These are phyloP conservation scores for Alternaria sp. DNA, from an alignment of 2,329 filamentous ascomycete species.

Conservation along the genomic window DNA sequence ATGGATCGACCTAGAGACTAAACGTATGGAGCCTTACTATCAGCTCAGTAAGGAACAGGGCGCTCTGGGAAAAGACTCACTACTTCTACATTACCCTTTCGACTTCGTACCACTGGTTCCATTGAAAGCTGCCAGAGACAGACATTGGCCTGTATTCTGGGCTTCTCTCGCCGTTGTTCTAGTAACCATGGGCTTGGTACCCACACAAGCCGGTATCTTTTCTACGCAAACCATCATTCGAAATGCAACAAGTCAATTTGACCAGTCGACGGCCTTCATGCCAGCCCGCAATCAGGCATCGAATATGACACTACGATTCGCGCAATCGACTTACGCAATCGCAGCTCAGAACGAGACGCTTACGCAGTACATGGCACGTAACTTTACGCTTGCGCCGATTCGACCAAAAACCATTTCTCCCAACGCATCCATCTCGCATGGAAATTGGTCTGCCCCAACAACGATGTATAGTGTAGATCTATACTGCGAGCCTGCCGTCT, in stretches of 20 bases:
- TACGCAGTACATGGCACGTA: conserved; percentile 53
- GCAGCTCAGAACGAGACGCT: conserved; percentile 55
- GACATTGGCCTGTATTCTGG: conserved; percentile 62
- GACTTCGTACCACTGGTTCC: conserved; percentile 53
- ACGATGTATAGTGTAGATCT: conserved; percentile 45
- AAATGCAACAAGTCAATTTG: conserved; percentile 5
- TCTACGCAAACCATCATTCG: conserved; percentile 43
- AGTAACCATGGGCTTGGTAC: conserved; percentile 63
- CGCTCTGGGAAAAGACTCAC: conserved; percentile 52
- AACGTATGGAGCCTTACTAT: conserved; percentile 66
- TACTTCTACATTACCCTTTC: conserved; percentile 63
- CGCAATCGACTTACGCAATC: conserved; percentile 56
- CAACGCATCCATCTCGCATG: background rate
- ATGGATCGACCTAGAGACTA: conserved; percentile 66
- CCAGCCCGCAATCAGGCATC: conserved; percentile 38
- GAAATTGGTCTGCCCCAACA: conserved; percentile 36
- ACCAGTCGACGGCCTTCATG: conserved; percentile 29
- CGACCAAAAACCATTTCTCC: conserved; percentile 19
- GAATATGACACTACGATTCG: conserved; percentile 46
- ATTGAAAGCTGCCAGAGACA: conserved; percentile 21
- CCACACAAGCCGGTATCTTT: conserved; percentile 63
- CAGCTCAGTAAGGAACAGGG: conserved; percentile 60
- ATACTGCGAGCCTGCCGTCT: conserved; percentile 34
- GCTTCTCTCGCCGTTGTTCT: conserved; percentile 54
- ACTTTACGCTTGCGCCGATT: conserved; percentile 57